Evolutionary conservation across 208 protist genomes (phyloP), one percentile per base, ranked within the genome.

Genomic region (Trypanosoma cruzi): DNA sequence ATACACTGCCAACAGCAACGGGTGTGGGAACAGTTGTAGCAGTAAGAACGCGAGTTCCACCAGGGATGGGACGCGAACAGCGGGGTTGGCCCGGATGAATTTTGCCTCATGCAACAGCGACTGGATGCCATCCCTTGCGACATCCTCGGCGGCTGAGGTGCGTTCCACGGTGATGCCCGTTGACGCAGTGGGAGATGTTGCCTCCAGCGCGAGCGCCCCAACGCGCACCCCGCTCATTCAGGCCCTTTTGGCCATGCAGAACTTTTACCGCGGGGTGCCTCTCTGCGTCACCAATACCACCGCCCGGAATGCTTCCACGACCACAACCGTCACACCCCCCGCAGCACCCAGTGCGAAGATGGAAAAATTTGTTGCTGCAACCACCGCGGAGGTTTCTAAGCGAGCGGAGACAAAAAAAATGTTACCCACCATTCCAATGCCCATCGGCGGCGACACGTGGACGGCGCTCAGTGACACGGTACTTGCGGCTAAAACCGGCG

Each of bases 51-150:
- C 55, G 26, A 62, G 54, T 31, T 22, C 55, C 4, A 26, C 59
- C 18, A 34, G 52, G 34, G 36, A 49, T 31, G 46, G 29, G 32
- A 6, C 55, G 32, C 11, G 29, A 16, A 40, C 57, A 71, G 34
- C 49, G 16, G 78, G 59, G 63, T 60, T 83, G 37, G 63, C 81
- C 1, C 73, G 74, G 18, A 64, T 87, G n/a, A 85, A 83, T 55
- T 77, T 84, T 34, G 67, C 73, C 36, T 67, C 73, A 37, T 69
- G 75, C 54, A 90, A 82, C 74, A 78, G 74, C 7, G 85, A 90
- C 58, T 90, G 85, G 85, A 80, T 87, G 62, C 66, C 75, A 3
- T 80, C 81, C 6, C 75, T 90, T 52, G 74, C 73, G 20, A 71
- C 46, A 24, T 53, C 71, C 6, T 80, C 75, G 0, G 49, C 64